phyloP scores from a whole-genome alignment of 2,329 filamentous ascomycete species.

The Alternaria sp. region DNA sequence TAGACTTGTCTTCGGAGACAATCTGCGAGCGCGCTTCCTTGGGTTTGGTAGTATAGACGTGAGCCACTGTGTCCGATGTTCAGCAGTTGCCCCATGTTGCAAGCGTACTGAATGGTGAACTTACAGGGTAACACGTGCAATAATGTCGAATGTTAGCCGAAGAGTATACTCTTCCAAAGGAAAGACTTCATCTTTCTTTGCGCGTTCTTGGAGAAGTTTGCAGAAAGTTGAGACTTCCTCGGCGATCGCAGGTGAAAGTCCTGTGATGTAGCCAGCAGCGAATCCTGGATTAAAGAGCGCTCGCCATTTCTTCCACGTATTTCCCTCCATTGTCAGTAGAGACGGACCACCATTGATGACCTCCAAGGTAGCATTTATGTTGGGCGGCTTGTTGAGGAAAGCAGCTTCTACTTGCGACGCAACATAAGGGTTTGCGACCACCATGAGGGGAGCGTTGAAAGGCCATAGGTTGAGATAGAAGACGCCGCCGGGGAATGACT shows the following conservation, averaged over 20 bases:
- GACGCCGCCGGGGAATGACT: conserved; percentile 26
- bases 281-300: conserved; percentile 26
- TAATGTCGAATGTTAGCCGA: conserved; percentile 25
- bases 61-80: conserved; percentile 5
- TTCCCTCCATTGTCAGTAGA: conserved; percentile 19
- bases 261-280: conserved; percentile 54
- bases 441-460: conserved; percentile 17
- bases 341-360: conserved; percentile 9
- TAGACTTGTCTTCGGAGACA: conserved; percentile 17
- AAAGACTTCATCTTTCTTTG: conserved; percentile 13
- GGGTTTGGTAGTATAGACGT: conserved; percentile 17
- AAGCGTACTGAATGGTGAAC: neutral
- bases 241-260: conserved; percentile 28
- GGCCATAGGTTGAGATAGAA: conserved; percentile 29
- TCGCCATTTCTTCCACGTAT: conserved; percentile 39
- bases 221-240: conserved; percentile 24
- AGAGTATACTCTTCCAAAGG: conserved; percentile 22
- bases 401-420: conserved; percentile 15
- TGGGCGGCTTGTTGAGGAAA: conserved; percentile 13
- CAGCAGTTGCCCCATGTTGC: neutral
- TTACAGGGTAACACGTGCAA: conserved; percentile 23
- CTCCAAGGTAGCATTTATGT: conserved; percentile 27
- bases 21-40: conserved; percentile 13
- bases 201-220: conserved; percentile 11
- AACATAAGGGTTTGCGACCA: conserved; percentile 10